These are phyloP conservation scores for Ustanciosporium gigantosporum DNA, from an alignment of 1,284 basidiomycete species.

Conservation along the genomic window DNA sequence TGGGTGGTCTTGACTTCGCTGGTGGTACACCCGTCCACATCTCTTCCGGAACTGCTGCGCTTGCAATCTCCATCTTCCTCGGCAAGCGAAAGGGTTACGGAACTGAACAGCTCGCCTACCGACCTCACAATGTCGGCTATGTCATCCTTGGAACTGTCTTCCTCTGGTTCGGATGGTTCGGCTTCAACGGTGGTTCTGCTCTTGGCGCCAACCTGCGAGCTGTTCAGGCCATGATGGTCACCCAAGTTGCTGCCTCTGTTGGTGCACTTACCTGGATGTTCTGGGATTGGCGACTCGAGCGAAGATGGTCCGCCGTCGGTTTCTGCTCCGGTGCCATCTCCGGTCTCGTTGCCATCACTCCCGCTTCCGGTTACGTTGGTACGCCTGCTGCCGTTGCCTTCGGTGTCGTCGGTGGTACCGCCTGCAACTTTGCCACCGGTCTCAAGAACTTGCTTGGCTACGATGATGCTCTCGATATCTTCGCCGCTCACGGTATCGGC, in stretches of 20 bases:
- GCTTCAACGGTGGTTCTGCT: constrained; percentile 61
- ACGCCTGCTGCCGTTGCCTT: constrained; percentile 54
- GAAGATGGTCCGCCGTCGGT: constrained; percentile 70
- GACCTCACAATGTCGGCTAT: constrained; percentile 60
- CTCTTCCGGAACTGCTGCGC: constrained; percentile 60
- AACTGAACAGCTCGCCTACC: constrained; percentile 62
- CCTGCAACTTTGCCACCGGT: constrained; percentile 92
- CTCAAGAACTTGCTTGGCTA: constrained; percentile 71
- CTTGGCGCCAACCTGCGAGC: constrained; percentile 63
- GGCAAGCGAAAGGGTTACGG: constrained; percentile 63
- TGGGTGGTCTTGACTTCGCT: constrained; percentile 63
- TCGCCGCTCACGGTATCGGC: constrained; percentile 85
- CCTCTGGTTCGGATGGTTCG: constrained; percentile 62
- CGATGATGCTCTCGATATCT: constrained; percentile 68
- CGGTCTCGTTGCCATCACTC: constrained; percentile 73
- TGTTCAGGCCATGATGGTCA: constrained; percentile 62
- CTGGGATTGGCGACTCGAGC: constrained; percentile 62
- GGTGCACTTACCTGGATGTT: constrained; percentile 63
- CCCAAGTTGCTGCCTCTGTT: constrained; percentile 75
- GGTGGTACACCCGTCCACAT: constrained; percentile 63
- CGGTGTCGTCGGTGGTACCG: constrained; percentile 76
- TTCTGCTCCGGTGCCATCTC: constrained; percentile 94
- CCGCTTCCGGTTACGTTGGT: constrained; percentile 69
- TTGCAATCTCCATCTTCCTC: constrained; percentile 61
- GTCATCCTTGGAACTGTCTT: constrained; percentile 63